Percentiles rank a stretch among this genome's conserved stretches.
Evolutionary conservation across 1,284 basidiomycete genomes (phyloP).

Genomic region (Meripilus lineatus): DNA sequence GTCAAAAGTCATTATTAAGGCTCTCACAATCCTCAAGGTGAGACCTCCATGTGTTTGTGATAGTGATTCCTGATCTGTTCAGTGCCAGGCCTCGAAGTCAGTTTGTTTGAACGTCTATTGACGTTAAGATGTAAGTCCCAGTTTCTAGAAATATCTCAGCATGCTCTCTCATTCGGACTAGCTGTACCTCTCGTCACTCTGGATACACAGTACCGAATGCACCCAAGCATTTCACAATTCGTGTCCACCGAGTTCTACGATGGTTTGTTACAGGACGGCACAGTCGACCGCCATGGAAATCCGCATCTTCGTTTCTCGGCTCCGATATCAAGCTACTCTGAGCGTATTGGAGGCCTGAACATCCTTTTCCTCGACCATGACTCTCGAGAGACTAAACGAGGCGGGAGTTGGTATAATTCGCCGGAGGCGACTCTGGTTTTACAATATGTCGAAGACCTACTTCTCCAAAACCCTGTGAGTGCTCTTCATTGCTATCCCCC

Average conservation of each 20-base stretch:
- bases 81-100: constrained; percentile 82
- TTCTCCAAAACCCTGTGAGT: constrained; percentile 69
- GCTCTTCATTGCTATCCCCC: background rate
- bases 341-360: too few species aligned
- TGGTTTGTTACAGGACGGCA: constrained; percentile 66
- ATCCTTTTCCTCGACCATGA: constrained; percentile 80
- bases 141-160: too few species aligned
- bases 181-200: constrained; percentile 84
- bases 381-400: constrained; percentile 58
- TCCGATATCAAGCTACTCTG: too few species aligned
- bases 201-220: constrained; percentile 93
- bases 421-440: constrained; percentile 76
- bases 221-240: constrained; percentile 84
- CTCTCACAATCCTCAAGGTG: constrained; percentile 80
- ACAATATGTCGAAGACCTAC: constrained; percentile 73
- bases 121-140: too few species aligned
- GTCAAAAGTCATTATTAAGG: constrained; percentile 87
- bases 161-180: constrained; percentile 28
- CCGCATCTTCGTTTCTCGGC: too few species aligned
- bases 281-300: constrained; percentile 56
- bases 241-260: constrained; percentile 84
- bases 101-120: constrained; percentile 89
- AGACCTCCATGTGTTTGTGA: constrained; percentile 14
- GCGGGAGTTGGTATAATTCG: constrained; percentile 69
- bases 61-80: constrained; percentile 80